Base-by-base conservation (phyloP, 306 rosid genomes). In the Lathyrus oleraceus region DNA sequence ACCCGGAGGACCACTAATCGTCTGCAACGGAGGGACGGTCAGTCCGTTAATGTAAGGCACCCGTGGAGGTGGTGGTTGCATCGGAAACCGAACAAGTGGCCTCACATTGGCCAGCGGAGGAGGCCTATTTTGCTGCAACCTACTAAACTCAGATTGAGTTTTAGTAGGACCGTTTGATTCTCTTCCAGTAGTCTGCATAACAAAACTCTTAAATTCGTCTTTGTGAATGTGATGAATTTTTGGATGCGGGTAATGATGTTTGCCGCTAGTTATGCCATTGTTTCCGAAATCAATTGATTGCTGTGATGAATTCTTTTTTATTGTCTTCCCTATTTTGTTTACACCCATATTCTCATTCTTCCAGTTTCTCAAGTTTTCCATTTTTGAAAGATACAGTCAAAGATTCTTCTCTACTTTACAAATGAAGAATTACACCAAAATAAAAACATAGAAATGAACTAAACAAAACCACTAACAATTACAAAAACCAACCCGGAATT, bases 71-170 rank as follows among this genome's bases (percentile, higher is more conserved):
- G 48, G 15, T 4, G 15, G 6, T 13, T 11, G 48, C n/a, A 3
- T 14, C n/a, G 48, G 48, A 43, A 12, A 5, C n/a, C 6, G 48
- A 43, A 1, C n/a, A 4, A 11, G 0, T 0, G 48, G 76, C 3
- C 88, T 72, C 40, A 74, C 68, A 42, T 30, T 23, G 79, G n/a
- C 85, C 38, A 88, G 79, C 2, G 96, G 96, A 30, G 97, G 96
- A 47, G 97, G 97, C 6, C 93, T 82, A 42, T 87, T 89, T 66
- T 77, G 89, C 79, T 87, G 96, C 81, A 91, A 53, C 51, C 96
- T 75, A 79, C 78, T 51, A 52, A 88, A 87, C 71, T 87, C 2
- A 6, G 38, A 32, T 6, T 32, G 38, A 32, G 38, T 6, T 32
- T 2, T 13, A 11, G 48, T 12, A 0, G 1, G 93, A 16, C 91